These are phyloP conservation scores for Penicillium expansum DNA, from an alignment of 2,329 filamentous ascomycete genomes.

Conservation along the genomic window DNA sequence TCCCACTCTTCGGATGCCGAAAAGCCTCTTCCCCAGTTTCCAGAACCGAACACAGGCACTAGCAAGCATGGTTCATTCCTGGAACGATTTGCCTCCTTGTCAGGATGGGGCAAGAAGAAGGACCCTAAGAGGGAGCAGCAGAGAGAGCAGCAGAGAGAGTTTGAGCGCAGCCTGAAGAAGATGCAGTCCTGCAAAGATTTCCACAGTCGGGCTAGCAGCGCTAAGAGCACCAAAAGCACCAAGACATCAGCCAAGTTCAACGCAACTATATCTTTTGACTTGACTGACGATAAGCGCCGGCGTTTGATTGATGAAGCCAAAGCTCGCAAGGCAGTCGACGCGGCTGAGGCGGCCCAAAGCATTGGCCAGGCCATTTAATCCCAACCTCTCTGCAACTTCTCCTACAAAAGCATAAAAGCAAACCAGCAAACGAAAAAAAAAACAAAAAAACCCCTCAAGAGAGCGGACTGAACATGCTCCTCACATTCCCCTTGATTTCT, in stretches of 20 bases:
- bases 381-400: neutral
- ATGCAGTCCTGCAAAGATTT: slow-evolving; percentile 51
- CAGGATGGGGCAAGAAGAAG: slow-evolving; percentile 15
- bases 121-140: slow-evolving; percentile 16
- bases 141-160: slow-evolving; percentile 1
- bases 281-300: slow-evolving; percentile 49
- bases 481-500: neutral
- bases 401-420: neutral
- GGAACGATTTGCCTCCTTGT: slow-evolving; percentile 52
- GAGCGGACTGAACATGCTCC: neutral
- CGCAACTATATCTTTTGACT: slow-evolving; percentile 41
- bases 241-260: slow-evolving; percentile 34
- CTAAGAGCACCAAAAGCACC: slow-evolving; percentile 4
- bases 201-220: slow-evolving; percentile 39
- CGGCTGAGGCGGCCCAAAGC: neutral
- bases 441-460: neutral
- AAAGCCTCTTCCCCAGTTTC: slow-evolving; percentile 44
- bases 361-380: slow-evolving; percentile 6
- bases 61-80: slow-evolving; percentile 48
- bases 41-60: slow-evolving; percentile 25
- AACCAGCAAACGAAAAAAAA: neutral
- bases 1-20: slow-evolving; percentile 26
- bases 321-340: slow-evolving; percentile 33
- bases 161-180: slow-evolving; percentile 24
- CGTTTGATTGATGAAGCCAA: slow-evolving; percentile 50